Percentiles rank a stretch among this genome's conserved stretches.
These are phyloP conservation scores for Neurospora sp. DNA, from an alignment of 495 filamentous ascomycete species.

Conservation along the genomic window DNA sequence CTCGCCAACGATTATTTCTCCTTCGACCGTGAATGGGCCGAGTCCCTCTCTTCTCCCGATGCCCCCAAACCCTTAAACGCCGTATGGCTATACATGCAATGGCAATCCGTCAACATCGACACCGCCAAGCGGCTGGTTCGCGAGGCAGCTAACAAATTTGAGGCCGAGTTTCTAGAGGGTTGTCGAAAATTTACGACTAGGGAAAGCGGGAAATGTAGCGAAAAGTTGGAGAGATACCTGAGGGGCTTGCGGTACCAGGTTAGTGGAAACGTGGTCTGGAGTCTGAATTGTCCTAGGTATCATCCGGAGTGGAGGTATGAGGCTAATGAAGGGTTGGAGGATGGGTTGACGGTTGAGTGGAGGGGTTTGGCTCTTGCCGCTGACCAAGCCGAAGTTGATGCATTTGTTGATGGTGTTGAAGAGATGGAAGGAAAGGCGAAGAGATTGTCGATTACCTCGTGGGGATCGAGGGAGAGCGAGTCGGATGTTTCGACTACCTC, in stretches of 20 bases:
- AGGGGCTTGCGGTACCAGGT: background rate
- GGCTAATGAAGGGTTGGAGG: background rate
- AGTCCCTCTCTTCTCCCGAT: background rate
- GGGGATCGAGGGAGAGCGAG: background rate
- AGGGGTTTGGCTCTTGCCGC: background rate
- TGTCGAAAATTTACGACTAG: background rate
- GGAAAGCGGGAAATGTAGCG: background rate
- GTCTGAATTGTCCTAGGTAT: constrained; percentile 1
- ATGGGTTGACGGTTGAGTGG: background rate
- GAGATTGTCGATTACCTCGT: background rate
- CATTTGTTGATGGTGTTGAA: no score
- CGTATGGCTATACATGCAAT: background rate
- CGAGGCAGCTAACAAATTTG: background rate
- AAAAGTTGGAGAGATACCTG: background rate
- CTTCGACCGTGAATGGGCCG: background rate
- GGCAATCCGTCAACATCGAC: background rate
- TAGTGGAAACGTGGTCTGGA: background rate
- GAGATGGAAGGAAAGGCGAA: background rate
- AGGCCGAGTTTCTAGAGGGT: background rate
- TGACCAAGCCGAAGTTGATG: background rate
- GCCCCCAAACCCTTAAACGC: background rate
- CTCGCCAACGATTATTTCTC: constrained; percentile 5
- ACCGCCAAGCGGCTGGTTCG: background rate
- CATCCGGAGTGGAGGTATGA: background rate
- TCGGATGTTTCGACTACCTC: background rate